Conservation (phyloP, 306 rosid species). For the Cucurbita maxima region DNA sequence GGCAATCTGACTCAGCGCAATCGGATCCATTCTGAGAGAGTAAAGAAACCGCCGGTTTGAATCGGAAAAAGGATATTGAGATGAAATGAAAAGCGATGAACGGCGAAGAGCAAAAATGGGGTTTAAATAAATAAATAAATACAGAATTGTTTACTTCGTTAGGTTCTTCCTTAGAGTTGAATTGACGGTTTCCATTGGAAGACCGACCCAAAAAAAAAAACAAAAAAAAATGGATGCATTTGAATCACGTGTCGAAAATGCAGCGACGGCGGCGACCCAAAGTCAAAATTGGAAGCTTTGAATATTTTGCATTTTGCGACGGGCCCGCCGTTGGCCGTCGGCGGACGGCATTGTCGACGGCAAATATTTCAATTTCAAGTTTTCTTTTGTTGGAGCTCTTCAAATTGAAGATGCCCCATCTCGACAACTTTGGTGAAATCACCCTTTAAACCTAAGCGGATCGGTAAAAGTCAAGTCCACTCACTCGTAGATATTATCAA, state of each 20-base stretch:
- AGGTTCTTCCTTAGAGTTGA: not conserved
- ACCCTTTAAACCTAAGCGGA: too few species aligned
- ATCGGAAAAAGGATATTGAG: not conserved
- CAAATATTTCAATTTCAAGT: too few species aligned
- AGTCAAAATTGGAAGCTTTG: not conserved
- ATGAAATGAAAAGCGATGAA: not conserved
- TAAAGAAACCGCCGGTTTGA: not conserved
- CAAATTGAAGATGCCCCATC: too few species aligned
- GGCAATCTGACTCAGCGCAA: conserved; percentile 60
- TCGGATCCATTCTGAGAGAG: conserved; percentile 27
- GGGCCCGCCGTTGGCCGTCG: too few species aligned
- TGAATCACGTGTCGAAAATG: not conserved
- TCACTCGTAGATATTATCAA: too few species aligned
- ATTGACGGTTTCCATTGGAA: not conserved
- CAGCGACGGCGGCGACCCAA: not conserved
- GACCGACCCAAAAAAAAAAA: not conserved
- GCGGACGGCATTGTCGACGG: too few species aligned
- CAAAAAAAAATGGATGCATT: not conserved
- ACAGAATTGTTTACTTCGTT: not conserved
- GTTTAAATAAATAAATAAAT: not conserved
- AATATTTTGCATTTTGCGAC: not conserved
- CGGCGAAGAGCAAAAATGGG: not conserved
- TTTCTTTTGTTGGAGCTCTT: too few species aligned
- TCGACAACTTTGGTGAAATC: too few species aligned
- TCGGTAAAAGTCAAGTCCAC: too few species aligned